Percentiles rank a stretch among this genome's conserved stretches.
Evolutionary conservation across 495 filamentous ascomycete genomes (phyloP).

Genomic region (Annulohypoxylon nitens): DNA sequence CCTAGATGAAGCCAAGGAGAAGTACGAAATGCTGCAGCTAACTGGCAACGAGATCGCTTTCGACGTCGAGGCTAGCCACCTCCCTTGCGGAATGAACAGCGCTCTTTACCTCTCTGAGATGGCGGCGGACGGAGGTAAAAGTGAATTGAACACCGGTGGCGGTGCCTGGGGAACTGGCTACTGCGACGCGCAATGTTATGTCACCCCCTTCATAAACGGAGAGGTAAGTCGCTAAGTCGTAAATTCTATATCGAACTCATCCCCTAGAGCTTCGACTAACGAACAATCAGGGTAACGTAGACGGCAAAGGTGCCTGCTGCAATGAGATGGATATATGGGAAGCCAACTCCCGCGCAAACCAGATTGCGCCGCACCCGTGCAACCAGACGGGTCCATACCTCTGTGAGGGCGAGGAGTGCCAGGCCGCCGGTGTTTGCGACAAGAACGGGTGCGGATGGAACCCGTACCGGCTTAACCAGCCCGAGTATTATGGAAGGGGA

Average conservation of each 20-base stretch:
- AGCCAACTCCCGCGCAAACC: slow-evolving; percentile 70
- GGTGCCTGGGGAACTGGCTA: slow-evolving; percentile 76
- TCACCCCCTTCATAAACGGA: slow-evolving; percentile 69
- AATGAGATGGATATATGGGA: slow-evolving; percentile 76
- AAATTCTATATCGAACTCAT: neutral
- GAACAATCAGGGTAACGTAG: slow-evolving; percentile 59
- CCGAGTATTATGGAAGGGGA: slow-evolving; percentile 67
- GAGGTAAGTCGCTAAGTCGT: slow-evolving; percentile 51
- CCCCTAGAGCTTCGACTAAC: slow-evolving; percentile 2
- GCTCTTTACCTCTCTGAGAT: slow-evolving; percentile 77
- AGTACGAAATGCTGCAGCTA: slow-evolving; percentile 72
- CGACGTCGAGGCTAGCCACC: slow-evolving; percentile 71
- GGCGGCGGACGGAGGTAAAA: slow-evolving; percentile 66
- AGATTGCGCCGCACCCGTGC: slow-evolving; percentile 71
- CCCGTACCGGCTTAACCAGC: slow-evolving; percentile 69
- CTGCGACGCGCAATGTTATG: slow-evolving; percentile 76
- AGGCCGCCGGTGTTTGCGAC: slow-evolving; percentile 70
- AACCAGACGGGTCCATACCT: slow-evolving; percentile 58
- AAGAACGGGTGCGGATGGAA: slow-evolving; percentile 75
- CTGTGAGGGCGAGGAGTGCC: slow-evolving; percentile 64
- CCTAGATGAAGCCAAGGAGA: slow-evolving; percentile 63
- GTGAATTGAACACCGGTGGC: slow-evolving; percentile 69
- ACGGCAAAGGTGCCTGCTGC: slow-evolving; percentile 65
- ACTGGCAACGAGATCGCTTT: slow-evolving; percentile 72
- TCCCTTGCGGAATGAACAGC: slow-evolving; percentile 76